Base-by-base conservation (phyloP, 495 filamentous ascomycete species). In the Aspergillus saccharolyticus region DNA sequence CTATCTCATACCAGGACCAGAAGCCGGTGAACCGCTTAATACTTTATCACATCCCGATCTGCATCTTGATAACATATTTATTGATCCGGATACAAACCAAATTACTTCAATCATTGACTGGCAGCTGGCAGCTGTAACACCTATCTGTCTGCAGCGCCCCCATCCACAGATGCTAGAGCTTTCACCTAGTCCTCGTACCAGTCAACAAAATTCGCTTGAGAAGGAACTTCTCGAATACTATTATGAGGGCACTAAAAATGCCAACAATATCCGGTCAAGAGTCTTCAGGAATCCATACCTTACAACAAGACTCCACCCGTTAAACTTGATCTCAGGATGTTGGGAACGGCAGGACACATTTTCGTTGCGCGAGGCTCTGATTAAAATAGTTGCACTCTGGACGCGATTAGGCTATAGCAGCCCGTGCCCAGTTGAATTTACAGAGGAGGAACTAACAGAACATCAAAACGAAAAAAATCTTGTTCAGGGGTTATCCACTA, bases 51-150 rank as follows among this genome's bases (percentile, higher is more conserved):
- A 73, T 56, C 62, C 62, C 9, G 64, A 71, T 60, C 58, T 73
- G 18, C 63, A 67, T 58, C 67, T 68, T 30, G 66, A 70, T 43
- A 71, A 73, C 56, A 61, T 73, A 17, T 73, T 70, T 44, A 60
- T 71, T 17, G 64, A 73, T 53, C 65, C 67, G 17, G 50, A 56
- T 15, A 65, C 67, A 25, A 59, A 66, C 33, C 4, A 39, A 42
- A 70, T 73, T 39, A 67, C 63, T 18, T 24, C 53, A 25, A 58
- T 73, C 39, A 69, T 70, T 25, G 67, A 70, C 60, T 71, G 66
- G 67, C 67, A 73, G 55, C 60, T 52, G 17, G 55, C 62, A 44
- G 22, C 52, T 10, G 55, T 54, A 53, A 54, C 53, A 14, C 61
- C 61, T 1, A 19, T 51, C 14, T 5, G 14, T 39, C 33, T 10